Base-by-base conservation (phyloP, 768 basidiomycete genomes). In the Gyrodon lividus region DNA sequence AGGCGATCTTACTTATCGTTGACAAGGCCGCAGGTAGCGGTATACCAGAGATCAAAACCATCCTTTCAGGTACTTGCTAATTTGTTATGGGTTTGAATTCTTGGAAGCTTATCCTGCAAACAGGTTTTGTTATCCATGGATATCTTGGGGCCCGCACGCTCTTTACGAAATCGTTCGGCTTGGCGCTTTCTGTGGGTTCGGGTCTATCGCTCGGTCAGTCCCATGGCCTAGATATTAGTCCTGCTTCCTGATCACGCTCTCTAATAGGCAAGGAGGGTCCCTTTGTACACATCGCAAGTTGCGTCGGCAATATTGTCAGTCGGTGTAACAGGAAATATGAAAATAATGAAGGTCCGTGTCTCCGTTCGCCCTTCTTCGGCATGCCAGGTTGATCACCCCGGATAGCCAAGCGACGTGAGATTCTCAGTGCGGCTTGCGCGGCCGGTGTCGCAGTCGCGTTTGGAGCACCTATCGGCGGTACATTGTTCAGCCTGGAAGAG, bases 361-460 rank as follows among this genome's bases (percentile, higher is more conserved):
- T 12, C 39, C 43, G 51, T 46, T 13, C 42, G 8, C 17, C 16
- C 16, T 24, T 3, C 46, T 20, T 40, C 12, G 26, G 12, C 33
- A 23, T 19, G 10, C 41, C 26, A 19, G 19, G 37, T 35, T 54
- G 20, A 48, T n/a, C 23, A 17, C 28, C 28, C 30, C 14, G 34
- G 50, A 23, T 51, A 93, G 93, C 83, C 13, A 98, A 98, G 67
- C 81, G 95, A 40, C 84, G 97, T 43, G 97, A 98, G 72, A 86
- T 99, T 48, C 74, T 99, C 33, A 94, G 91, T 54, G 97, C 97
- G 10, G 94, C 95, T 24, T 92, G 93, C 66, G 97, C 96, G 6
- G 97, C 97, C 20, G 97, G 97, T 24, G 97, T 99, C 10, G 91
- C 96, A 6, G 96, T 98, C 22, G 92, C 95, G 0, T 98, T 98